Base-by-base conservation (phyloP, 768 basidiomycete species). In the Mycena maculata region DNA sequence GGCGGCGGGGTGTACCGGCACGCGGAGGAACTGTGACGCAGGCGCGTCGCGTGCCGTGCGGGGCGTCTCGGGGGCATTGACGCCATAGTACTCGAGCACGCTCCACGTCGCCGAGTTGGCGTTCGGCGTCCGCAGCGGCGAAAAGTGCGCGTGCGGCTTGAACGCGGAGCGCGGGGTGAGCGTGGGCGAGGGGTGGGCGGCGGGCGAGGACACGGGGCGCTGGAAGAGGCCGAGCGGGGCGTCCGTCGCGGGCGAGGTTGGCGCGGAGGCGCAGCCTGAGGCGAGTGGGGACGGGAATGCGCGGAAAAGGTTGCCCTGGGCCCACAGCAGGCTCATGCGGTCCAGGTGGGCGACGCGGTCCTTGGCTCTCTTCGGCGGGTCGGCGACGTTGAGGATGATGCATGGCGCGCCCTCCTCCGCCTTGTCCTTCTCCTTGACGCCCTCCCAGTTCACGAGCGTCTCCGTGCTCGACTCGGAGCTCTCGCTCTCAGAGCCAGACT, bases 51-150 rank as follows among this genome's bases (percentile, higher is more conserved):
- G 33, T n/a, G 61, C 2, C 30, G 53, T 38, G 47, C 42, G 31
- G 8, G 63, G 56, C 25, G 55, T 57, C 48, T 65, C 63, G 13
- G 63, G 63, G 23, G 25, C 33, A 12, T 1, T 22, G 22, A 52
- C 47, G 20, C 63, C 63, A 30, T 65, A 65, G 44, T 58, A 65
- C 22, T 58, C 63, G 12, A 65, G 55, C n/a, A 65, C 36, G 30
- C 56, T 44, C 63, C 63, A 65, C 39, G 56, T 65, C 41, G 63
- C 48, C 1, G 63, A 65, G 13, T n/a, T 58, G n/a, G 60, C 31
- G 10, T 41, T 22, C 30, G 22, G 1, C n/a, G n/a, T n/a, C 7
- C 49, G 48, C 15, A 58, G 20, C 15, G 63, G 33, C 20, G 63
- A 41, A 11, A 31, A 27, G 20, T 36, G 33, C 33, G n/a, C n/a